A percentile compares a stretch with the other conserved stretches of the same genome.
Conservation (phyloP, 208 protist species). For the Tritrichomonas foetus region DNA sequence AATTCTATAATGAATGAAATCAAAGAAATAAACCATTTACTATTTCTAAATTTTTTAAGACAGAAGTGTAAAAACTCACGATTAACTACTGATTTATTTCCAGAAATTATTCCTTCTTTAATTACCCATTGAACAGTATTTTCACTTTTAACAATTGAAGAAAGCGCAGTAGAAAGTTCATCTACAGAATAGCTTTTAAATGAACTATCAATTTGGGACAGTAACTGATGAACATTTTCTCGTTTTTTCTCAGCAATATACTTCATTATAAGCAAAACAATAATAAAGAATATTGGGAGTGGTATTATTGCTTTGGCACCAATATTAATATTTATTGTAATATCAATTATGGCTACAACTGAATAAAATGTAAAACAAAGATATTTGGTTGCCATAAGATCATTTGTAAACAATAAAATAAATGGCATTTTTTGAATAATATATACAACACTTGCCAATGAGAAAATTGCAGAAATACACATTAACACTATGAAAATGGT, state of each 20-base stretch:
- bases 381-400: background rate
- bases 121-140: background rate
- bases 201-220: background rate
- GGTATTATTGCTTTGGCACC: background rate
- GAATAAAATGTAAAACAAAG: background rate
- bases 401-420: background rate
- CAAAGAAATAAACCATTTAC: background rate
- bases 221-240: background rate
- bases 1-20: background rate
- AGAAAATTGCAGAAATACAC: background rate
- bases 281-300: background rate
- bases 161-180: background rate
- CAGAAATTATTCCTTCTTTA: background rate
- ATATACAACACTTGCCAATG: background rate
- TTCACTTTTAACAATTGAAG: background rate
- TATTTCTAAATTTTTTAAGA: background rate
- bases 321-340: background rate
- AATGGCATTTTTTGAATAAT: background rate
- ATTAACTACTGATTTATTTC: background rate
- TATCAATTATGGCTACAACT: background rate
- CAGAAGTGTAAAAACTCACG: background rate
- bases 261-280: background rate
- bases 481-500: background rate
- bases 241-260: background rate
- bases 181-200: background rate